A percentile compares a stretch with the other conserved stretches of the same genome.
phyloP scores from a whole-genome alignment of 805 yeast species.

The Torulaspora maleeae region DNA sequence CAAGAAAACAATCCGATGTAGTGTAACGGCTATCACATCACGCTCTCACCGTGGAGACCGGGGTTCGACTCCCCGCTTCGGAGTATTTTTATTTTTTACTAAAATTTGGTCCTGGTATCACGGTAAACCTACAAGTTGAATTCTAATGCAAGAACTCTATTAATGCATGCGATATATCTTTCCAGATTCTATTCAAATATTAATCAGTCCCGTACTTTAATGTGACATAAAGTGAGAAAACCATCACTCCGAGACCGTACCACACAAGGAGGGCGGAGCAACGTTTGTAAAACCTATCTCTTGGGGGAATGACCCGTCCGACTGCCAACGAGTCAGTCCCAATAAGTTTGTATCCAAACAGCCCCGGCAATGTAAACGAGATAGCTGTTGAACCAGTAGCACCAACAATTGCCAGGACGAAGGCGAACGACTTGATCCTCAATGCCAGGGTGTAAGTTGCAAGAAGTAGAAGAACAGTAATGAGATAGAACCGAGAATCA shows the following conservation, averaged over 20 bases:
- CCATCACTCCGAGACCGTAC: constrained; percentile 72
- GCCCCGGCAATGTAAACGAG: constrained; percentile 84
- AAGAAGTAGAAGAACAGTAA: constrained; percentile 45
- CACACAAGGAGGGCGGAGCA: constrained; percentile 52
- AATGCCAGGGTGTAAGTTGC: constrained; percentile 62
- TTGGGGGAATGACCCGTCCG: constrained; percentile 30
- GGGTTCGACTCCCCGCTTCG: constrained; percentile 29
- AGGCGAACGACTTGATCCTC: constrained; percentile 66
- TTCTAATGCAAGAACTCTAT: too few species aligned
- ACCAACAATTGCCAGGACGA: constrained; percentile 82
- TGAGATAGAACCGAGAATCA: constrained; percentile 19
- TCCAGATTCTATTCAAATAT: not conserved
- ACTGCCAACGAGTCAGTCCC: constrained; percentile 35
- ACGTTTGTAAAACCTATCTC: constrained; percentile 34
- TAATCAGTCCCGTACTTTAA: constrained; percentile 17
- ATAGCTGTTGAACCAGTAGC: constrained; percentile 91
- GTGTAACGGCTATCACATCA: constrained; percentile 28
- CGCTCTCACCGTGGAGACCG: constrained; percentile 28
- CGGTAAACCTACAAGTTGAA: not conserved
- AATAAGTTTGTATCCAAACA: constrained; percentile 72
- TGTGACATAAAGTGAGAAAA: constrained; percentile 52
- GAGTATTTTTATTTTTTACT: constrained; percentile 7
- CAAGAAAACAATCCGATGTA: constrained; percentile 17
- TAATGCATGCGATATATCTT: too few species aligned
- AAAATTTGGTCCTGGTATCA: too few species aligned